These are phyloP conservation scores for Acacia confusa DNA, from an alignment of 306 rosid species.

Conservation along the genomic window DNA sequence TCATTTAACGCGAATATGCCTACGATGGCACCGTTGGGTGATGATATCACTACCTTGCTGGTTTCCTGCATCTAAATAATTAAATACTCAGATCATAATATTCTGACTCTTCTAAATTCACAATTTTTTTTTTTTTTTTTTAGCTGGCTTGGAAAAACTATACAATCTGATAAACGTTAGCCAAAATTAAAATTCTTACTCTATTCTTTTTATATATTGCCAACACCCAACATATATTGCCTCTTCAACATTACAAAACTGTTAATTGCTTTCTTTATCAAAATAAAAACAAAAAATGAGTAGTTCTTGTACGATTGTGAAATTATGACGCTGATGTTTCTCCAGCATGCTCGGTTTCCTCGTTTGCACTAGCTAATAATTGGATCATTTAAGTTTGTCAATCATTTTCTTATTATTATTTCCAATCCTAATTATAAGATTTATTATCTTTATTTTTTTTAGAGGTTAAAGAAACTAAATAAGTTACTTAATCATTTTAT, in stretches of 20 bases:
- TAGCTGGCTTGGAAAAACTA: neutral
- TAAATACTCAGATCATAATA: neutral
- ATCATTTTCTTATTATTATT: neutral
- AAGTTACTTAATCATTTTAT: too few relatives aligned
- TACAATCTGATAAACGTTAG: neutral
- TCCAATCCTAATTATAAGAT: too few relatives aligned
- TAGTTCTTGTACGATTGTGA: neutral
- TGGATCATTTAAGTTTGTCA: neutral
- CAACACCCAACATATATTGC: neutral
- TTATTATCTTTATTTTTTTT: too few relatives aligned
- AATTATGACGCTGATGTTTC: neutral
- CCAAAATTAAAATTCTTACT: neutral
- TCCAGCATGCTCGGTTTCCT: neutral
- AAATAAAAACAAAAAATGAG: too few relatives aligned
- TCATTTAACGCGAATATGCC: constrained; percentile 39
- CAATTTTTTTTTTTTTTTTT: neutral
- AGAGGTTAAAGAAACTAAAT: too few relatives aligned
- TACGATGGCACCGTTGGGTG: neutral
- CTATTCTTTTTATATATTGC: neutral
- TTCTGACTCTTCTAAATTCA: neutral
- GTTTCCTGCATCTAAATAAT: neutral
- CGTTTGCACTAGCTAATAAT: neutral
- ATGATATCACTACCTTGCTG: neutral
- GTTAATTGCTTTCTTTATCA: neutral
- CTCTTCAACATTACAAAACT: neutral